These are phyloP conservation scores for Xylariaceae sp. DNA, from an alignment of 2,329 filamentous ascomycete species.

Conservation along the genomic window DNA sequence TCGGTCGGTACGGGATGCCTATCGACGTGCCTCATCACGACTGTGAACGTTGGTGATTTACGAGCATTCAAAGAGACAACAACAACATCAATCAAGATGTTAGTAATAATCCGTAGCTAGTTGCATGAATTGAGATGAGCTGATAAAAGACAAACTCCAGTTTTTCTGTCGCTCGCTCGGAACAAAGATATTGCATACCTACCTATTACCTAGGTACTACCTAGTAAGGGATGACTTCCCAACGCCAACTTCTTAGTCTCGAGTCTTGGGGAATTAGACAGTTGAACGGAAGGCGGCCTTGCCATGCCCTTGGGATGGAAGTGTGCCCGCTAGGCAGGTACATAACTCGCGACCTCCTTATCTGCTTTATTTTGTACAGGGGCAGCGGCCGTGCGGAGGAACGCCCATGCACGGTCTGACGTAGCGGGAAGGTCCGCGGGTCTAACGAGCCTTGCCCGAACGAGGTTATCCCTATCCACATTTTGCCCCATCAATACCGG, in stretches of 20 bases:
- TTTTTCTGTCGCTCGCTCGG: too few relatives aligned
- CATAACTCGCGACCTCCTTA: neutral
- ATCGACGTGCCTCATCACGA: too few relatives aligned
- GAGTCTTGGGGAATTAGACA: too few relatives aligned
- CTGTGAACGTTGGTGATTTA: too few relatives aligned
- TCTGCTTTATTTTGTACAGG: neutral
- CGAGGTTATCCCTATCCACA: conserved; percentile 23
- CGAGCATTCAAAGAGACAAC: too few relatives aligned
- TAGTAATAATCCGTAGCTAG: neutral
- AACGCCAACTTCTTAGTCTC: neutral
- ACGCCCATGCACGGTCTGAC: conserved; percentile 19
- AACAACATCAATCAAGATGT: too few relatives aligned
- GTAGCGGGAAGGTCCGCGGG: conserved; percentile 20
- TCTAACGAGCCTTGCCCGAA: conserved; percentile 21
- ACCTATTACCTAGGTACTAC: too few relatives aligned
- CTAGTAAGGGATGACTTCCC: neutral
- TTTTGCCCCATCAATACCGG: conserved; percentile 17
- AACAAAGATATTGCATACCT: too few relatives aligned
- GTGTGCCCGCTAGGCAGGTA: neutral
- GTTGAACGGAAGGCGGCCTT: neutral
- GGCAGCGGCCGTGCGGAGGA: conserved; percentile 3
- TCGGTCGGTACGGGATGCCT: too few relatives aligned
- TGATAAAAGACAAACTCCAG: neutral
- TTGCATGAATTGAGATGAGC: neutral
- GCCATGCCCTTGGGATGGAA: neutral